Evolutionary conservation across 2,329 filamentous ascomycete genomes (phyloP).

Genomic region (Paecilomyces sp.): DNA sequence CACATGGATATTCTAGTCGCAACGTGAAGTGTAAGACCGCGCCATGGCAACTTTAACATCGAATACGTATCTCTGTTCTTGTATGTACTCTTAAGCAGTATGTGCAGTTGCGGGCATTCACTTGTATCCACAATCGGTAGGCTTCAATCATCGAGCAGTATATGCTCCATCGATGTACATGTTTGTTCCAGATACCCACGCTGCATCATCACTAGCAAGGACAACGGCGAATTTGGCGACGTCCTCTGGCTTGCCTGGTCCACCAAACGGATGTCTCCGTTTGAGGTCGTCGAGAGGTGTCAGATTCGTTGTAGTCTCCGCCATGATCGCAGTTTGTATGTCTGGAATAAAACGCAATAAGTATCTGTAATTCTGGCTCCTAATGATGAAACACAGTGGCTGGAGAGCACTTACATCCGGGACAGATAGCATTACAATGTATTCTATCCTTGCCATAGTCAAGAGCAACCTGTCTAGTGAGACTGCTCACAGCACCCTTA

Average conservation of each 20-base stretch:
- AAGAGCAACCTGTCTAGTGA: conserved; percentile 43
- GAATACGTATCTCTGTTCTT: neutral
- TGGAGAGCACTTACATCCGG: conserved; percentile 30
- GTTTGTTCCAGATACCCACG: neutral
- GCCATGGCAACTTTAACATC: neutral
- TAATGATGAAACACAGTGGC: conserved; percentile 49
- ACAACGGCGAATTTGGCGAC: neutral
- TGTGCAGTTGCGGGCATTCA: neutral
- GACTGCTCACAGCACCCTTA: conserved; percentile 45
- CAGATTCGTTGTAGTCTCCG: conserved; percentile 9
- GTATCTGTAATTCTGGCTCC: conserved; percentile 19
- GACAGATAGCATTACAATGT: conserved; percentile 1
- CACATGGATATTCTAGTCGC: neutral
- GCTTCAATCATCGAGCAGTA: neutral
- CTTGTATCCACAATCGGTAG: neutral
- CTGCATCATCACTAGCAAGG: neutral
- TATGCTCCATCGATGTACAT: neutral
- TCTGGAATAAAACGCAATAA: conserved; percentile 1
- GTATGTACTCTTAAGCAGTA: neutral
- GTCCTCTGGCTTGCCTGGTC: conserved; percentile 18
- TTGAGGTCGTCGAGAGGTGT: conserved; percentile 13
- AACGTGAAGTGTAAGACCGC: neutral
- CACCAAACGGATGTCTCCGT: conserved; percentile 19
- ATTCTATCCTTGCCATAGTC: conserved; percentile 45
- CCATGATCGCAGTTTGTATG: conserved; percentile 1